These are phyloP conservation scores for Clarireedia sp. DNA, from an alignment of 2,329 filamentous ascomycete genomes.

Conservation along the genomic window DNA sequence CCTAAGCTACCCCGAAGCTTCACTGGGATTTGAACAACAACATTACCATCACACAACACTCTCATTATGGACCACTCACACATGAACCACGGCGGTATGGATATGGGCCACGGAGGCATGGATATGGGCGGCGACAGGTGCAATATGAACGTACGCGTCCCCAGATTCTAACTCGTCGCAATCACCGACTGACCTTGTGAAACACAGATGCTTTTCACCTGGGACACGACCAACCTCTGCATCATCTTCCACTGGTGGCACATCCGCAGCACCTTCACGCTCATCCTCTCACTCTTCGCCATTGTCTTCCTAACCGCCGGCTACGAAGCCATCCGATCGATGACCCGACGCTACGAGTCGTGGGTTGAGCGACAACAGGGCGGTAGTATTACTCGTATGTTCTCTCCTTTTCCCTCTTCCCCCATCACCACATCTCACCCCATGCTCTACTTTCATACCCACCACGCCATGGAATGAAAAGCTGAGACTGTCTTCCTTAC, in stretches of 20 bases:
- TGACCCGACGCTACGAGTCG: conserved; percentile 68
- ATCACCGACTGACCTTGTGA: not conserved
- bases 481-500: conserved; percentile 18
- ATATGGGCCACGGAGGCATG: conserved; percentile 36
- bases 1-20: too few relatives aligned
- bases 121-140: conserved; percentile 55
- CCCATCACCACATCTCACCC: not conserved
- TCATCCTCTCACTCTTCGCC: conserved; percentile 74
- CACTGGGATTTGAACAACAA: not conserved
- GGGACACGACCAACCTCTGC: conserved; percentile 88
- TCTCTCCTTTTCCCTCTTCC: not conserved
- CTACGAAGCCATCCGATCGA: conserved; percentile 80
- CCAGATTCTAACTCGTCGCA: not conserved
- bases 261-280: conserved; percentile 62
- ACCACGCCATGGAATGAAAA: conserved; percentile 11
- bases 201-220: conserved; percentile 93
- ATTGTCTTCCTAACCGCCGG: conserved; percentile 80
- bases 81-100: conserved; percentile 40
- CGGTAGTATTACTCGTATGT: conserved; percentile 26
- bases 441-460: conserved; percentile 10
- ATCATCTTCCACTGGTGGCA: conserved; percentile 94
- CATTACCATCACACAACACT: too few relatives aligned
- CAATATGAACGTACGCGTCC: conserved; percentile 73
- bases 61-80: conserved; percentile 23
- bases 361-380: conserved; percentile 23